phyloP scores from a whole-genome alignment of 345 rosid genomes.

The Abelmoschus esculentus region DNA sequence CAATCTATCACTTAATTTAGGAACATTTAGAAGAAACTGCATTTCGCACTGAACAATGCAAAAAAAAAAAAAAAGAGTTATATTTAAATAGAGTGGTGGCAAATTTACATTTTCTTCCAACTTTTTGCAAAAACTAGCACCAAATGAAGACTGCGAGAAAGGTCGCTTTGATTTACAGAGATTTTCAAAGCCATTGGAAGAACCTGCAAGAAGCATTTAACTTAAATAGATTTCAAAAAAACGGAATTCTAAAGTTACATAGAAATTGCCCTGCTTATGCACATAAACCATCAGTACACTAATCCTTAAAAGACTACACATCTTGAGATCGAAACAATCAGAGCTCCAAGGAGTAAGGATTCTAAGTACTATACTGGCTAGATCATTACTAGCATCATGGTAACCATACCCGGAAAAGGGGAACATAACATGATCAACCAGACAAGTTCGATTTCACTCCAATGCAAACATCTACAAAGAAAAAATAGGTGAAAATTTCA shows the following conservation, averaged over 20 bases:
- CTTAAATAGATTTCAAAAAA: conserved; percentile 6
- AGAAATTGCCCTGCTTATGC: background rate
- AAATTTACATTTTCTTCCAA: conserved; percentile 52
- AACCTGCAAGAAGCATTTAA: conserved; percentile 29
- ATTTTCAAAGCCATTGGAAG: conserved; percentile 29
- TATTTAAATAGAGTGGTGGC: conserved; percentile 13
- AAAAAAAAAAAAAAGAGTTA: conserved; percentile 14
- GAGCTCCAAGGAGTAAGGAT: background rate
- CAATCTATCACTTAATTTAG: conserved; percentile 7
- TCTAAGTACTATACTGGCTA: background rate
- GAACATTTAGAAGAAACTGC: conserved; percentile 9
- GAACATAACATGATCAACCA: background rate
- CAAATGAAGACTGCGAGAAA: conserved; percentile 36
- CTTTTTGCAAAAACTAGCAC: conserved; percentile 29
- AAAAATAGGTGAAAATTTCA: background rate
- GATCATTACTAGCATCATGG: background rate
- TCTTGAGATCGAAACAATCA: background rate
- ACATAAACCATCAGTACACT: background rate
- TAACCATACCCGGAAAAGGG: background rate
- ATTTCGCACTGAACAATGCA: conserved; percentile 3
- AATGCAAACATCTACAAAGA: background rate
- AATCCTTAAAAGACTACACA: background rate
- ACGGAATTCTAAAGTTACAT: background rate
- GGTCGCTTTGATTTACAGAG: conserved; percentile 25
- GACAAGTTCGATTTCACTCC: background rate